Percentiles rank a stretch among this genome's conserved stretches.
Conservation (phyloP, 371 early-diverging fungal genomes). For the Mortierella sp. region DNA sequence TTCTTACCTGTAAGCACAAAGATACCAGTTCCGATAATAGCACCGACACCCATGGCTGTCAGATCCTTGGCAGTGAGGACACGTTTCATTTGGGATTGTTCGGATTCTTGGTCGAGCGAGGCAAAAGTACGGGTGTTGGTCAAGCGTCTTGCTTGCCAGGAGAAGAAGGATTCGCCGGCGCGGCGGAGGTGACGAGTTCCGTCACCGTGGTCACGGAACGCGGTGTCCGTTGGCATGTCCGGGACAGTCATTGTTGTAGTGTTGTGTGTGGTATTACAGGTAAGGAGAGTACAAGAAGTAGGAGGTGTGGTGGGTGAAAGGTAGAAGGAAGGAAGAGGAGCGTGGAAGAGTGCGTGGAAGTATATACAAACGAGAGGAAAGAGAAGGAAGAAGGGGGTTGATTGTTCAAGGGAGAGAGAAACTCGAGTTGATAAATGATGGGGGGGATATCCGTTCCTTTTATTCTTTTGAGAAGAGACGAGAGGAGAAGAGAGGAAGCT, state of each 20-base stretch:
- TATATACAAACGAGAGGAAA: background rate
- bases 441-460: background rate
- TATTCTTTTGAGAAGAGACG: background rate
- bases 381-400: background rate
- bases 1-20: conserved; percentile 63
- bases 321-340: background rate
- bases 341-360: background rate
- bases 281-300: background rate
- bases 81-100: conserved; percentile 38
- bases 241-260: conserved; percentile 27
- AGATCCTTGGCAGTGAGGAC: conserved; percentile 44
- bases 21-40: conserved; percentile 81
- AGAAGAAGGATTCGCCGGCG: conserved; percentile 21
- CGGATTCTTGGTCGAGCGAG: conserved; percentile 47
- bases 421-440: background rate
- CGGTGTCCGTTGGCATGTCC: conserved; percentile 16
- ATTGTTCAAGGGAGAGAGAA: background rate
- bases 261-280: background rate
- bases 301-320: background rate
- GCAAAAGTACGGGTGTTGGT: conserved; percentile 53
- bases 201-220: conserved; percentile 36
- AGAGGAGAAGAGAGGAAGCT: background rate
- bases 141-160: conserved; percentile 43
- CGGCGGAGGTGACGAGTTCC: conserved; percentile 48
- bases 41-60: conserved; percentile 64